Evolutionary conservation across 768 basidiomycete genomes (phyloP), one percentile per base, ranked within the genome.

Genomic region (Lepiota venenata): DNA sequence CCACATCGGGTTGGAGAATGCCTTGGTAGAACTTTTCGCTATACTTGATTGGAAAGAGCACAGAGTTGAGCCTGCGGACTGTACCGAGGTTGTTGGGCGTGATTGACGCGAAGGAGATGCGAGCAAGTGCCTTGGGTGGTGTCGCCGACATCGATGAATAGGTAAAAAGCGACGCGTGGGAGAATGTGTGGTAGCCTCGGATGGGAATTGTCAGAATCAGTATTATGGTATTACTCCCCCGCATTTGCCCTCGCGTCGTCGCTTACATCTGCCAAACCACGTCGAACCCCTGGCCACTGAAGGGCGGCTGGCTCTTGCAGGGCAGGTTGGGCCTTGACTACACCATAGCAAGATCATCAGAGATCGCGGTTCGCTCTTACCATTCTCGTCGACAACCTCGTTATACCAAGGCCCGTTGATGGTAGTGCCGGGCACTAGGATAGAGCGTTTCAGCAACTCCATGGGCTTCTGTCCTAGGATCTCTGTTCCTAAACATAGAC

Each of bases 11-110:
- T 39, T 78, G 73, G 45, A 91, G 69, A 57, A 95, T 83, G 64
- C 88, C 89, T 62, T 80, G 72, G 71, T 93, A 96, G 75, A 94
- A 94, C 66, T 85, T 87, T 61, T 91, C 88, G 67, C 86, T 85
- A 69, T 95, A 96, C 63, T 84, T 85, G 66, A 95, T 88, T 22
- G 93, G 92, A 68, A 94, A 93, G 39, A 95, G 79, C 38, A 93
- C 89, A 2, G 85, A 83, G 69, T 87, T 79, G 39, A 80, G 64
- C 63, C 81, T 85, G 56, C 86, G 78, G 50, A 87, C 80, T 1
- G 87, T 86, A 48, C 93, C 93, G 43, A 94, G 71, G 70, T 94
- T 96, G 69, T 93, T 93, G 52, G 77, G 74, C 10, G 86, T 89
- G 63, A 92, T 71, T 46, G 84, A 82, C 47, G 90, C 78, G 69